Evolutionary conservation across 768 basidiomycete genomes (phyloP).

Genomic region (Kwoniella dendrophila): DNA sequence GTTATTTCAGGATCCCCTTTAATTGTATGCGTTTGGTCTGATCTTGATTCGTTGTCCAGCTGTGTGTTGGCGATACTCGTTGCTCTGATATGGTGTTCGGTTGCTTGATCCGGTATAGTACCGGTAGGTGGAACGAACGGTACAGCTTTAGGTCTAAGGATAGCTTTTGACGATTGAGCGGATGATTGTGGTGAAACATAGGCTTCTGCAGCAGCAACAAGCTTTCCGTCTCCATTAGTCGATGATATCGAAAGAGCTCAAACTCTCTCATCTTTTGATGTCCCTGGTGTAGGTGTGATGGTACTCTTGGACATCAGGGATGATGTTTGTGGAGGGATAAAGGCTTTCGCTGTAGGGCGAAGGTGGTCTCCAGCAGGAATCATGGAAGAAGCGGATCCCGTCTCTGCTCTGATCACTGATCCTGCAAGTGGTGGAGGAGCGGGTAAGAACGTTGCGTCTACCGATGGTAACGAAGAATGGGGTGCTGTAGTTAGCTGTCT

Average conservation of each 20-base stretch:
- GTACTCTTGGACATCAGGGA: neutral
- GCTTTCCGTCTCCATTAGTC: neutral
- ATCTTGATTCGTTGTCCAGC: neutral
- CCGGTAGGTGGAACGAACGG: slow-evolving; percentile 10
- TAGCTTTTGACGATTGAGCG: neutral
- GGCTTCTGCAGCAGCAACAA: neutral
- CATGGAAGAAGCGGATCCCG: neutral
- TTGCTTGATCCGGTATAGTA: neutral
- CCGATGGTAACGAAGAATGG: neutral
- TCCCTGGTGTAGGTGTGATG: neutral
- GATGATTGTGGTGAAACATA: neutral
- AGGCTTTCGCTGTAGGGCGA: neutral
- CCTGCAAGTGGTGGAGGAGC: neutral
- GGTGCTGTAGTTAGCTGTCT: neutral
- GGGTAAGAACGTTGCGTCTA: neutral
- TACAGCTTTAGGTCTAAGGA: slow-evolving; percentile 2
- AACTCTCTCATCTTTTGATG: too few species aligned
- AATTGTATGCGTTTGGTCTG: too few species aligned
- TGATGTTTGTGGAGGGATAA: neutral
- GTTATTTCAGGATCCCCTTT: too few species aligned
- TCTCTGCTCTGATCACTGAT: neutral
- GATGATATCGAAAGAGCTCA: neutral
- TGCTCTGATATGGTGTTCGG: neutral
- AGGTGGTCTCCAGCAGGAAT: neutral
- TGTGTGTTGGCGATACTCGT: neutral